A percentile compares a stretch with the other conserved stretches of the same genome.
phyloP scores from a whole-genome alignment of 257 asterid species.

The Pogostemon cablin region DNA sequence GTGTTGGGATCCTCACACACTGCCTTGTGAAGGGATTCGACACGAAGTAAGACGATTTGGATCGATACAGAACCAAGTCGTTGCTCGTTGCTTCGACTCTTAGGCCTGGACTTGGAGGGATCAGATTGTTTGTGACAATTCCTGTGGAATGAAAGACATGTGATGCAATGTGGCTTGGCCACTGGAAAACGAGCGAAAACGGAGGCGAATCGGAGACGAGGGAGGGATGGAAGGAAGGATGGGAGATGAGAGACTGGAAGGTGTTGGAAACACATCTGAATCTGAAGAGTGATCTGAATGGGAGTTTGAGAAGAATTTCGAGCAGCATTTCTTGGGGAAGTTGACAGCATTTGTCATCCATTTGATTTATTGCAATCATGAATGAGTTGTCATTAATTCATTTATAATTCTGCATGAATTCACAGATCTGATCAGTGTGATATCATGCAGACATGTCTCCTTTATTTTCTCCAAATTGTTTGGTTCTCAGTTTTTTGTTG shows the following conservation, averaged over 20 bases:
- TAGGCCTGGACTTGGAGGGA: background rate
- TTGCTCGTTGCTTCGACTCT: conserved; percentile 34
- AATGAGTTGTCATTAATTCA: background rate
- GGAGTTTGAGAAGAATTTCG: conserved; percentile 37
- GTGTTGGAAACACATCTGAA: conserved; percentile 40
- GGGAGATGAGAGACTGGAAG: conserved; percentile 35
- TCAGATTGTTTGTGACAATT: background rate
- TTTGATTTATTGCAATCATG: conserved; percentile 13
- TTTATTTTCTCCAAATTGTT: background rate
- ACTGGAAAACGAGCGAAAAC: conserved; percentile 36
- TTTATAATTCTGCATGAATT: conserved; percentile 21
- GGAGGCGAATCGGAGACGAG: conserved; percentile 29
- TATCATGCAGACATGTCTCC: conserved; percentile 22
- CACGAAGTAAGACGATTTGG: background rate
- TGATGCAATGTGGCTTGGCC: background rate
- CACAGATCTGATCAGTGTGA: background rate
- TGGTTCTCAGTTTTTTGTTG: background rate
- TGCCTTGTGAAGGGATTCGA: conserved; percentile 34
- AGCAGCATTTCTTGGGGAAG: conserved; percentile 30
- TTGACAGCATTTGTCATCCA: conserved; percentile 21
- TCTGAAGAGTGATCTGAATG: conserved; percentile 29
- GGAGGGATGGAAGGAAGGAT: conserved; percentile 23
- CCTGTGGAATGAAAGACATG: conserved; percentile 1
- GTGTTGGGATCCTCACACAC: conserved; percentile 22
- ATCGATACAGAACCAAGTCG: conserved; percentile 35